Base-by-base conservation (phyloP, 805 yeast species). In the Yarrowia divulgata region DNA sequence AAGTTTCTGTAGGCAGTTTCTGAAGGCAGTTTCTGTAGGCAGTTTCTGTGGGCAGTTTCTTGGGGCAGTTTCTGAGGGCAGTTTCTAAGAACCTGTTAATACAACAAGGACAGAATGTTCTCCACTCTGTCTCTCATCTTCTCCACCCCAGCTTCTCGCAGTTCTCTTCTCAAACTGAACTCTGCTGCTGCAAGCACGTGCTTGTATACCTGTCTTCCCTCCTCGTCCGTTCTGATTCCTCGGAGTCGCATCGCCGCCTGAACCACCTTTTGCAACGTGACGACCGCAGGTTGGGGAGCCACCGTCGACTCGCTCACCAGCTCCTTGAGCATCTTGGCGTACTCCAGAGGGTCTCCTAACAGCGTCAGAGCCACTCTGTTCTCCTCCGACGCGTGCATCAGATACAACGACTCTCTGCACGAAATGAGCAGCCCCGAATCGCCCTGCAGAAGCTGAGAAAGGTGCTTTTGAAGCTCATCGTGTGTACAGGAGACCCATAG, bases 51-150 rank as follows among this genome's bases (percentile, higher is more conserved):
- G 6, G 16, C n/a, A n/a, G n/a, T n/a, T n/a, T n/a, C n/a, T n/a
- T n/a, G n/a, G n/a, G n/a, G n/a, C n/a, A n/a, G n/a, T n/a, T n/a
- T n/a, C n/a, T n/a, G n/a, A n/a, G n/a, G n/a, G n/a, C n/a, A n/a
- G n/a, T 23, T 23, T 54, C 14, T 2, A 9, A 14, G 6, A 16
- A 1, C 18, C 6, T 3, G 18, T 18, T 54, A 54, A 54, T 54
- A 12, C 46, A 63, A 23, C 50, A 63, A 23, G n/a, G 68, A 35
- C 48, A 63, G n/a, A 4, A 63, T 29, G 16, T 23, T 63, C 29
- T 63, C 68, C 34, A 63, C 68, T 8, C 68, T 19, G 14, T 63
- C 68, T 9, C 50, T 52, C 68, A 63, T 63, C 37, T 35, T 37
- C 7, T 35, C 57, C 29, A 63, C 37, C 0, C 50, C 48, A 1